These are phyloP conservation scores for Cryptococcus sp. DNA, from an alignment of 1,284 basidiomycete genomes.

Conservation along the genomic window DNA sequence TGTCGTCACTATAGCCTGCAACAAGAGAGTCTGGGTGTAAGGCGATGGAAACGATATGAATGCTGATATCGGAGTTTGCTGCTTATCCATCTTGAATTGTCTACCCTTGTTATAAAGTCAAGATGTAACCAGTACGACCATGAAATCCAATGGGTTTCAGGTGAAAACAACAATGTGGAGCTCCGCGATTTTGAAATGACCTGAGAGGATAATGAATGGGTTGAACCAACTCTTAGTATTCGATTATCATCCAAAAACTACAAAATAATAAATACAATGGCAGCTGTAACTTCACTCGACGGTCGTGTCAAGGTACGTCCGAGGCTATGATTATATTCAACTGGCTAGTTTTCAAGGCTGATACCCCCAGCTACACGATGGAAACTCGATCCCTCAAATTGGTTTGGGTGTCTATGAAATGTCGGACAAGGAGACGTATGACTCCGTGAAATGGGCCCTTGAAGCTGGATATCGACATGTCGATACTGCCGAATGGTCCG, in stretches of 20 bases:
- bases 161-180: too few species aligned
- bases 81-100: background rate
- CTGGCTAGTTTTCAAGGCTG: background rate
- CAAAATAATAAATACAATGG: background rate
- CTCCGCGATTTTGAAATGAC: background rate
- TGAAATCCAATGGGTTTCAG: too few species aligned
- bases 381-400: constrained; percentile 59
- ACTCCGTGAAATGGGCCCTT: constrained; percentile 59
- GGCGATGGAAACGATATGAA: constrained; percentile 74
- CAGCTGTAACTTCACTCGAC: background rate
- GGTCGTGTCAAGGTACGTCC: constrained; percentile 14
- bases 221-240: too few species aligned
- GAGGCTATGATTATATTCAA: background rate
- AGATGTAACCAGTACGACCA: too few species aligned
- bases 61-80: constrained; percentile 42
- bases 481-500: constrained; percentile 51
- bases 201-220: too few species aligned
- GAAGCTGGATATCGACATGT: constrained; percentile 66
- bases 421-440: constrained; percentile 56
- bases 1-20: constrained; percentile 54
- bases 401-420: constrained; percentile 67
- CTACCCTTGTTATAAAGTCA: too few species aligned
- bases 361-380: constrained; percentile 55
- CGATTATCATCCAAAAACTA: background rate
- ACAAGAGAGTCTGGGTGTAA: constrained; percentile 66